A percentile compares a stretch with the other conserved stretches of the same genome.
Conservation (phyloP, 176 grass and related monocot genomes). For the Oryza nivara region DNA sequence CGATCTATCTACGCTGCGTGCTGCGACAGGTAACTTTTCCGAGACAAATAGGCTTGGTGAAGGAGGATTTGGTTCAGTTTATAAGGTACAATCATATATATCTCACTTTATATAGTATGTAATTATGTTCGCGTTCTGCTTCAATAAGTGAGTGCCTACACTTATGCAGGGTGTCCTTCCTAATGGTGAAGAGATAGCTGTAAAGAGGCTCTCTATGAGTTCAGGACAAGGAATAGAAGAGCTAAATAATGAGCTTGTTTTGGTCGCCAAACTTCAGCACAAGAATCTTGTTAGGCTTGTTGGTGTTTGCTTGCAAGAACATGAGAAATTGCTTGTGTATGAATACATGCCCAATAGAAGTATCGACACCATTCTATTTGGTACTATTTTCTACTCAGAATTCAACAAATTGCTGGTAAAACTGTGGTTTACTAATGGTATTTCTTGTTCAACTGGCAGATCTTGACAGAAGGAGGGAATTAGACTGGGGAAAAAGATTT, state of each 20-base stretch:
- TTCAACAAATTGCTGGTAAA: not conserved
- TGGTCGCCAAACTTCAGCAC: conserved; percentile 57
- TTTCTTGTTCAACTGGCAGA: conserved; percentile 40
- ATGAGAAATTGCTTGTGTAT: conserved; percentile 52
- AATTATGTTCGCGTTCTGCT: not conserved
- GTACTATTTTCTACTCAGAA: conserved; percentile 7
- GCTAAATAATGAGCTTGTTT: conserved; percentile 53
- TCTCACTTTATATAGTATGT: not conserved
- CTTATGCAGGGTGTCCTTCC: conserved; percentile 46
- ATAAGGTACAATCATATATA: conserved; percentile 55
- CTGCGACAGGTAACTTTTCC: conserved; percentile 63
- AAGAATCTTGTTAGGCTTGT: conserved; percentile 51
- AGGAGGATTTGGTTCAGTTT: conserved; percentile 80
- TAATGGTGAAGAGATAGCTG: conserved; percentile 47
- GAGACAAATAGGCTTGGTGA: conserved; percentile 68
- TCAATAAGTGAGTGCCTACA: not conserved
- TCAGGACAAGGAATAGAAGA: conserved; percentile 48
- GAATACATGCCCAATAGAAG: conserved; percentile 61
- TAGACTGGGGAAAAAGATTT: conserved; percentile 53
- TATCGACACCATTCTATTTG: conserved; percentile 47
- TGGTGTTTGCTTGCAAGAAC: conserved; percentile 49
- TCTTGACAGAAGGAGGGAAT: conserved; percentile 30
- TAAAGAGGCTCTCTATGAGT: conserved; percentile 37
- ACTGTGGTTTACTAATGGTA: not conserved
- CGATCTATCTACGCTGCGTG: conserved; percentile 53